Evolutionary conservation across 1,284 basidiomycete species (phyloP), one percentile per base, ranked within the genome.

Genomic region (Leccinum subrobustum): DNA sequence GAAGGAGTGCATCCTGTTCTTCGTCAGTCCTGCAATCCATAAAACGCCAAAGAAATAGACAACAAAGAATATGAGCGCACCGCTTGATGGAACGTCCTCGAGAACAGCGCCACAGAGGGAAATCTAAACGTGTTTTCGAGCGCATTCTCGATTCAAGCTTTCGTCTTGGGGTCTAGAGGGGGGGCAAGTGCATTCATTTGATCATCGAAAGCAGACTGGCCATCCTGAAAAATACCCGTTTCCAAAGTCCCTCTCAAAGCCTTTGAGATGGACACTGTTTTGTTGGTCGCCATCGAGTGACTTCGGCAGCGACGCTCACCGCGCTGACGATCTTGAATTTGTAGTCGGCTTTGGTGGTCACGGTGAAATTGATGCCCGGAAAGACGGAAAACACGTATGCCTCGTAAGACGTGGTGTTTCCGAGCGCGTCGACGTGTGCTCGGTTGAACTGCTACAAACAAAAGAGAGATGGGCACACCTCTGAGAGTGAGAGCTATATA

Each of bases 111-210:
- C 52, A 98, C 78, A 9, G 87, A 91, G 0, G 96, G 95, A 73
- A 89, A 98, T 3, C 96, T 96, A 72, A 99, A 99, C 1, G 95
- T 90, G 1, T 89, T 90, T 61, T 98, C 91, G n/a, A 98, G 71
- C 2, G 89, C 83, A 3, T 81, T 75, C 65, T 85, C 86, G 20
- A 99, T 80, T 88, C 92, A 99, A 0, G 86, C 86, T 68, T 96
- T 87, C 0, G 96, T 99, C 68, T 91, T 93, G 0, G 96, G 96
- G 74, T 99, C 96, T 89, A 72, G 27, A 56, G 61, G 48, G 12
- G 33, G 33, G 65, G 18, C 52, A 14, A 57, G 27, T 57, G 64
- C 16, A 55, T 7, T 63, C 56, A 57, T 50, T 23, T 25, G 9
- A 25, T 31, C 1, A 1, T 51, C 3, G 11, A 27, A 25, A 61